Evolutionary conservation across 768 basidiomycete species (phyloP).

Genomic region (Pilatotrama ljubarskyi): DNA sequence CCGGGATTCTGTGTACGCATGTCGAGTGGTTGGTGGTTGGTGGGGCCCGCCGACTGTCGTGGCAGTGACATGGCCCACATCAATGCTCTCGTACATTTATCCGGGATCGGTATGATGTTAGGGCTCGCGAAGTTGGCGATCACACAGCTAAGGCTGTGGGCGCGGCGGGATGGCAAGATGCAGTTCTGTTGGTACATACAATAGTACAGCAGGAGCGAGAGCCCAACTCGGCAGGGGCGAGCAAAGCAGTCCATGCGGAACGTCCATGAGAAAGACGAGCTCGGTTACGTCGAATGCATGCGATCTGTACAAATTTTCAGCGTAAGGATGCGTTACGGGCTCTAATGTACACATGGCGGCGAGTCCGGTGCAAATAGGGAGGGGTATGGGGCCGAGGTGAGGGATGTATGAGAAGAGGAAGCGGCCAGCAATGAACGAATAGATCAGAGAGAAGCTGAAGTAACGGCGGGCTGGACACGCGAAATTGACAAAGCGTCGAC

Average conservation of each 20-base stretch:
- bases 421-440: constrained; percentile 17
- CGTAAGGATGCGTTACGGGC: neutral
- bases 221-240: no score
- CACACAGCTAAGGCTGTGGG: neutral
- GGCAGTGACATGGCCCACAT: no score
- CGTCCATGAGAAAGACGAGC: no score
- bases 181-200: neutral
- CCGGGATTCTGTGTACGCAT: neutral
- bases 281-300: neutral
- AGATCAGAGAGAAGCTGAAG: neutral
- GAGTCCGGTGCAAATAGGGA: constrained; percentile 7
- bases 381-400: neutral
- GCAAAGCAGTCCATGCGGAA: no score
- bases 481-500: neutral
- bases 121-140: neutral
- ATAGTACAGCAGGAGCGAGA: no score
- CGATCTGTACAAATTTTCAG: neutral
- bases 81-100: neutral
- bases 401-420: neutral
- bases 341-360: constrained; percentile 17
- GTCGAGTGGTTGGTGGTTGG: no score
- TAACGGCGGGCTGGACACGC: constrained; percentile 7
- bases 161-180: neutral
- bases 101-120: neutral
- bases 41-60: no score